Conservation (phyloP, 306 rosid genomes). For the Spatholobus suberectus region DNA sequence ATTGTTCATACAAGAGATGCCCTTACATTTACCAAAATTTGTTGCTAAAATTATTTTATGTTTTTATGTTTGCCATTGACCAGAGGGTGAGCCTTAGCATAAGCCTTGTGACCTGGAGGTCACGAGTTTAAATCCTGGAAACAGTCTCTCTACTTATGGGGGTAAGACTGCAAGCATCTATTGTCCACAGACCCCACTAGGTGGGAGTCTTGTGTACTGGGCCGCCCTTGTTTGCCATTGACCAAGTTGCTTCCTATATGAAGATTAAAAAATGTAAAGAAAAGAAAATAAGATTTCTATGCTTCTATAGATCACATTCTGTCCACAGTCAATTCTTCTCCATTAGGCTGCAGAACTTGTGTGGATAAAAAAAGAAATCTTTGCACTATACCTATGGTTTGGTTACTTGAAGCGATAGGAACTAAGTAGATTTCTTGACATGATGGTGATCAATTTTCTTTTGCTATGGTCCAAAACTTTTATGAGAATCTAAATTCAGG, state of each 20-base stretch:
- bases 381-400: constrained; percentile 12
- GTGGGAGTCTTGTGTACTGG: background rate
- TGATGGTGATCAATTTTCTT: background rate
- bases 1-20: constrained; percentile 7
- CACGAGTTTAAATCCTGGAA: background rate
- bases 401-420: constrained; percentile 19
- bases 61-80: background rate
- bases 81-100: background rate
- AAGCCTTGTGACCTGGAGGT: background rate
- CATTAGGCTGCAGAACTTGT: constrained; percentile 9
- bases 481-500: background rate
- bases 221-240: background rate
- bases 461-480: constrained; percentile 9
- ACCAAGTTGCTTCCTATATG: constrained; percentile 14
- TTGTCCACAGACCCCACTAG: background rate
- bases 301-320: background rate
- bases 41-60: background rate
- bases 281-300: background rate
- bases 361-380: constrained; percentile 7
- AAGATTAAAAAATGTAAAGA: background rate
- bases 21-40: background rate
- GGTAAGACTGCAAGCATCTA: background rate
- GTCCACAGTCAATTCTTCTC: background rate
- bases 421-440: constrained; percentile 27
- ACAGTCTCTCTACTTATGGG: background rate